Conservation (phyloP, 2,329 filamentous ascomycete genomes). For the Aureobasidium namibiae region DNA sequence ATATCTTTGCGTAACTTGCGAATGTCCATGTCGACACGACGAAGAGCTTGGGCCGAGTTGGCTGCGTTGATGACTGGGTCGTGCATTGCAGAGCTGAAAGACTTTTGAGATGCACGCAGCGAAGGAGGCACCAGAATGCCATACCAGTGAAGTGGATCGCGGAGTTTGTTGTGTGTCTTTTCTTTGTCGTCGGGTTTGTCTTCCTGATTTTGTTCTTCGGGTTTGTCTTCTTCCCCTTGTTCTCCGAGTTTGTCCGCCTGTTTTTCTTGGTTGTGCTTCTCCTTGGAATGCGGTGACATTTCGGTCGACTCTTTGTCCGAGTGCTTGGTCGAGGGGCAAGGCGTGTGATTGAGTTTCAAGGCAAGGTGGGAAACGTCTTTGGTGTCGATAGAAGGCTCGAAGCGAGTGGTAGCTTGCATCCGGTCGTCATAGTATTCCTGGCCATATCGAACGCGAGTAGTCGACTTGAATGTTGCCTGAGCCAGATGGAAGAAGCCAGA, state of each 20-base stretch:
- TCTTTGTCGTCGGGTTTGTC: background rate
- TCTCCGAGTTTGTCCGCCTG: background rate
- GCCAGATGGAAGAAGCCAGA: slow-evolving; percentile 49
- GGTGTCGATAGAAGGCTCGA: slow-evolving; percentile 31
- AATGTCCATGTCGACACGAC: slow-evolving; percentile 59
- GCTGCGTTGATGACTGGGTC: slow-evolving; percentile 50
- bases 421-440: slow-evolving; percentile 64
- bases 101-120: slow-evolving; percentile 49
- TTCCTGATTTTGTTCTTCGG: background rate
- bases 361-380: background rate
- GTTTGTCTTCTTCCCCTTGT: background rate
- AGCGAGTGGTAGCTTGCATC: slow-evolving; percentile 53
- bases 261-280: background rate
- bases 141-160: slow-evolving; percentile 51
- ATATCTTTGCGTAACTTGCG: slow-evolving; percentile 45
- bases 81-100: slow-evolving; percentile 50
- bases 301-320: background rate
- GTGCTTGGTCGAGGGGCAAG: background rate
- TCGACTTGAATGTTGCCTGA: slow-evolving; percentile 67
- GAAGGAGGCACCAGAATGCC: slow-evolving; percentile 44
- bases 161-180: slow-evolving; percentile 13
- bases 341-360: background rate
- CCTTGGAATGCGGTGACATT: background rate
- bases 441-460: slow-evolving; percentile 57
- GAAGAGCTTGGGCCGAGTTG: slow-evolving; percentile 53